phyloP scores from a whole-genome alignment of 1,284 basidiomycete species.

The Kalmanozyma brasiliensis region DNA sequence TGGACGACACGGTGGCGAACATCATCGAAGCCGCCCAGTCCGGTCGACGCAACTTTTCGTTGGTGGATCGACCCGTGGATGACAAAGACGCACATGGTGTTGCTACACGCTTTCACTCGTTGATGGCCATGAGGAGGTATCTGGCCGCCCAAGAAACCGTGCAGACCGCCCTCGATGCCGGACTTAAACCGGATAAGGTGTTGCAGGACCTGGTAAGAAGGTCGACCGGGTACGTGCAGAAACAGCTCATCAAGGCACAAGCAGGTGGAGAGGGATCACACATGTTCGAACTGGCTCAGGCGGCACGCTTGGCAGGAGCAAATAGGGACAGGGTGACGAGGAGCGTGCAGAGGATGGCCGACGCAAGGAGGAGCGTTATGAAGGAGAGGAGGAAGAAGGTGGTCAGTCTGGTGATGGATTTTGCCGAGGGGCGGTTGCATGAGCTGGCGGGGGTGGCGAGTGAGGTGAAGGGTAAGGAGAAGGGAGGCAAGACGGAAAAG shows the following conservation, averaged over 20 bases:
- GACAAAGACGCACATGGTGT: slow-evolving; percentile 18
- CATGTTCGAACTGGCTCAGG: slow-evolving; percentile 17
- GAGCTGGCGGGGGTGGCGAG: slow-evolving; percentile 8
- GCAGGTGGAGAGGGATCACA: slow-evolving; percentile 5
- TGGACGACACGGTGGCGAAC: slow-evolving; percentile 37
- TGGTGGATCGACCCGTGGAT: slow-evolving; percentile 22
- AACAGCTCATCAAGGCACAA: slow-evolving; percentile 5
- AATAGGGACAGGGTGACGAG: slow-evolving; percentile 15
- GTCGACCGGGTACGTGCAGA: slow-evolving; percentile 23
- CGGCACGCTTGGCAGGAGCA: neutral
- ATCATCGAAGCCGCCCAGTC: slow-evolving; percentile 43
- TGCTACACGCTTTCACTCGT: slow-evolving; percentile 32
- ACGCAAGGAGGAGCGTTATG: slow-evolving; percentile 5
- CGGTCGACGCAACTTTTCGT: slow-evolving; percentile 8
- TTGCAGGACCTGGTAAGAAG: slow-evolving; percentile 21
- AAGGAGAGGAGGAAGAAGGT: slow-evolving; percentile 31
- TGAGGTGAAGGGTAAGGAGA: neutral
- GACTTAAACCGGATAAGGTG: slow-evolving; percentile 28
- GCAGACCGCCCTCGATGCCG: slow-evolving; percentile 22
- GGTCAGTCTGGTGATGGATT: slow-evolving; percentile 27
- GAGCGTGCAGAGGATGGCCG: neutral
- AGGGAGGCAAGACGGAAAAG: neutral
- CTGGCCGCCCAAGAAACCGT: slow-evolving; percentile 43
- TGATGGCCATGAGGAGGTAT: slow-evolving; percentile 24
- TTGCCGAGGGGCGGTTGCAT: slow-evolving; percentile 33